Conservation (phyloP, 73 alveolate species). For the Blepharisma stoltei region DNA sequence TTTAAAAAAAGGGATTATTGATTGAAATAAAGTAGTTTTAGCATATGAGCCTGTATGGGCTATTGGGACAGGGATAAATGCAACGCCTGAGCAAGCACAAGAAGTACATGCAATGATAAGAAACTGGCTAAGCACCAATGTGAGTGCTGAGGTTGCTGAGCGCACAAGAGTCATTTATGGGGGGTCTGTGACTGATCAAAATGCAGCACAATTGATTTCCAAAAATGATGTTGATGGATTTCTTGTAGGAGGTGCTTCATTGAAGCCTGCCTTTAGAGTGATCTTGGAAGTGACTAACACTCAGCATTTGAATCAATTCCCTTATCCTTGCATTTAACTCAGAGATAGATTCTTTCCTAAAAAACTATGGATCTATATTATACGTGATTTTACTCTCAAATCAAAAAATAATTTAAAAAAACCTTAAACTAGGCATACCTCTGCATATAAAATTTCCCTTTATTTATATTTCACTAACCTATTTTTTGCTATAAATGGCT, state of each 20-base stretch:
- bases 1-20: constrained; percentile 65
- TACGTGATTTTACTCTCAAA: too few relatives aligned
- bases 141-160: constrained; percentile 71
- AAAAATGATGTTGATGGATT: constrained; percentile 94
- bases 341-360: too few relatives aligned
- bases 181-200: constrained; percentile 96
- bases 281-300: constrained; percentile 57
- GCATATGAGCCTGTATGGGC: constrained; percentile 99
- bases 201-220: constrained; percentile 89
- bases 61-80: constrained; percentile 94
- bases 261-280: constrained; percentile 78
- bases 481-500: too few relatives aligned
- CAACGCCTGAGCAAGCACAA: constrained; percentile 95
- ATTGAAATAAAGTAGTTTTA: constrained; percentile 85
- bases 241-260: constrained; percentile 97
- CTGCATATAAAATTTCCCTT: too few relatives aligned
- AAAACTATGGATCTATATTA: too few relatives aligned
- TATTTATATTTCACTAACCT: too few relatives aligned
- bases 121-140: constrained; percentile 79
- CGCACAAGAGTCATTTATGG: constrained; percentile 94
- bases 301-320: background rate
- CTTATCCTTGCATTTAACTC: too few relatives aligned
- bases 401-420: too few relatives aligned
- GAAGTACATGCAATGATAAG: constrained; percentile 94
- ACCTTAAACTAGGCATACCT: too few relatives aligned